These are phyloP conservation scores for Hyphodiscus hymeniophilus DNA, from an alignment of 495 filamentous ascomycete genomes.

Conservation along the genomic window DNA sequence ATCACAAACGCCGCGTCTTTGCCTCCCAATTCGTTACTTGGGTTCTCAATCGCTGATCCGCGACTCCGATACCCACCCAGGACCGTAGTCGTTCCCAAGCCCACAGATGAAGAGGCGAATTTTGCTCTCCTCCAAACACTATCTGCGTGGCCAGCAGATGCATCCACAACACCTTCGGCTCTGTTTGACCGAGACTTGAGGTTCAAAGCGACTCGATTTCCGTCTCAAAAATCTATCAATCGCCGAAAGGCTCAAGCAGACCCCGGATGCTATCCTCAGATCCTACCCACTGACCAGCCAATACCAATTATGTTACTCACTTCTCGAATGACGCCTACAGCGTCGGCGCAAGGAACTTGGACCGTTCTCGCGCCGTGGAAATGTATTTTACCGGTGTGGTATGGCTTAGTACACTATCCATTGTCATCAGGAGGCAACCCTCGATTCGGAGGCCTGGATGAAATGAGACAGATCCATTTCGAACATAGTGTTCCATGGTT, in stretches of 20 bases:
- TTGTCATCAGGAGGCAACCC: conserved; percentile 71
- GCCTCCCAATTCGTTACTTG: conserved; percentile 62
- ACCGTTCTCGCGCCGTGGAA: conserved; percentile 88
- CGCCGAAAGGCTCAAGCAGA: conserved; percentile 62
- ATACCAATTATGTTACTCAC: conserved; percentile 74
- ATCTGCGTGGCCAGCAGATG: conserved; percentile 63
- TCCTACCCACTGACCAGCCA: conserved; percentile 59
- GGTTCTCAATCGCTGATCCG: conserved; percentile 70
- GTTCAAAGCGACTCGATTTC: conserved; percentile 48
- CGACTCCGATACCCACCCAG: conserved; percentile 66
- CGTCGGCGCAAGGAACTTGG: conserved; percentile 62
- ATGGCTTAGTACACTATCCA: conserved; percentile 77
- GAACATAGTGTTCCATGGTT: conserved; percentile 78
- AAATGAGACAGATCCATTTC: conserved; percentile 74
- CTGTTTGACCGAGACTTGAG: conserved; percentile 67
- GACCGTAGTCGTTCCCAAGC: conserved; percentile 28
- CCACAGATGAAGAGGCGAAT: conserved; percentile 43
- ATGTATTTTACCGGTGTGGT: conserved; percentile 81
- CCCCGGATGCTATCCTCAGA: conserved; percentile 55
- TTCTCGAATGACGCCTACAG: conserved; percentile 35
- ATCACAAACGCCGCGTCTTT: conserved; percentile 72
- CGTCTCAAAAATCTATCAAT: conserved; percentile 80
- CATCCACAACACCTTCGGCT: conserved; percentile 37
- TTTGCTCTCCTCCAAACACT: conserved; percentile 41
- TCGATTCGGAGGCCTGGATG: conserved; percentile 72